Evolutionary conservation across 208 protist genomes (phyloP).

Genomic region (Naegleria lovaniensis): DNA sequence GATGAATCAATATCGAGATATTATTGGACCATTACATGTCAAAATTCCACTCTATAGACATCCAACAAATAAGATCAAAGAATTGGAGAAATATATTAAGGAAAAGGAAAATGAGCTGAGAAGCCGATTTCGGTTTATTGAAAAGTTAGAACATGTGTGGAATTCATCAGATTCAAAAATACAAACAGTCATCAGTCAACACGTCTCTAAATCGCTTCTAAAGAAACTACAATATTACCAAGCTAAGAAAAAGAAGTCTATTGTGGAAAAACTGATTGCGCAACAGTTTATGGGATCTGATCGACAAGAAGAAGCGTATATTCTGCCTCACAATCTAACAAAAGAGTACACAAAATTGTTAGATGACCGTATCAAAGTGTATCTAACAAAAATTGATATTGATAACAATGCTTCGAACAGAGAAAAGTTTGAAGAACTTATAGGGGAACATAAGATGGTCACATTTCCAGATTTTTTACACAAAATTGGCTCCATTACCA

Average conservation of each 20-base stretch:
- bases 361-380: not conserved
- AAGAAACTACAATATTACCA: not conserved
- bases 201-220: not conserved
- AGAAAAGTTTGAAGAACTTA: not conserved
- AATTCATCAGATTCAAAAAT: not conserved
- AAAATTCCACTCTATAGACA: slow-evolving; percentile 1
- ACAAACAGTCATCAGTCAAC: not conserved
- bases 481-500: not conserved
- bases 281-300: not conserved
- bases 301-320: not conserved
- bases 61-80: not conserved
- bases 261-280: not conserved
- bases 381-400: not conserved
- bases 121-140: not conserved
- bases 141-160: not conserved
- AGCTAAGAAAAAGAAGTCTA: not conserved
- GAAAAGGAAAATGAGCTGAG: not conserved
- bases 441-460: not conserved
- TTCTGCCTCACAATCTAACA: not conserved
- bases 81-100: not conserved
- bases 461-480: not conserved
- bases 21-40: not conserved
- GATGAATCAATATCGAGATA: no score
- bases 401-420: not conserved
- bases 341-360: not conserved